Base-by-base conservation (phyloP, 164 flowering plant genomes). In the Vitis rotundifolia region DNA sequence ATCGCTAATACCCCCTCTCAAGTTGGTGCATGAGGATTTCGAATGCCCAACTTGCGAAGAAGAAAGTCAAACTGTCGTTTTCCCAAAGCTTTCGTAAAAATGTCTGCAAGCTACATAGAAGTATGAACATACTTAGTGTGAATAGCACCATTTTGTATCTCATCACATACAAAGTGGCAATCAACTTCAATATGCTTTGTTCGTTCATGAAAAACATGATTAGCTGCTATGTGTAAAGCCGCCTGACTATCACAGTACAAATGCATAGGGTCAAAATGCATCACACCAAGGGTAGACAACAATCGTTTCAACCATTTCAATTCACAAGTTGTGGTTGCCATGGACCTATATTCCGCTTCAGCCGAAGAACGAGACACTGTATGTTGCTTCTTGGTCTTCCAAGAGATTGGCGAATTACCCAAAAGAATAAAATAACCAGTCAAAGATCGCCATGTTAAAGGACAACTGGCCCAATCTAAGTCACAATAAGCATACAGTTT, bases 341-440 rank as follows among this genome's bases (percentile, higher is more conserved):
- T 51, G 16, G 56, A 49, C 9, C 59, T 57, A 19, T 65, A 61
- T 14, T 69, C 66, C 1, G 58, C 66, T 18, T 69, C 66, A 50
- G 72, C 72, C 10, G 51, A 61, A 12, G 72, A 69, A 0, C 59
- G 57, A 5, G 70, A 67, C 2, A 67, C 51, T 29, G 70, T 67
- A 4, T 16, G 47, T 2, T 67, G 63, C 62, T 67, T 70, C 66
- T 68, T 68, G 3, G 64, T 58, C 53, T 48, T 68, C 71, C 71
- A 68, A 8, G 64, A 61, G 2, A 69, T 10, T 19, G 22, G 22
- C 1, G 22, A 69, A 13, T 2, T 1, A 7, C 72, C 72, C 2
- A 69, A 18, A 1, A 51, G 1, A 50, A 69, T 16, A 19, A 49
- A 61, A n/a, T 69, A 69, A 6, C 49, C 66, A 18, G 66, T 60